These are phyloP conservation scores for Kernera saxatilis DNA, from an alignment of 345 rosid species.

Conservation along the genomic window DNA sequence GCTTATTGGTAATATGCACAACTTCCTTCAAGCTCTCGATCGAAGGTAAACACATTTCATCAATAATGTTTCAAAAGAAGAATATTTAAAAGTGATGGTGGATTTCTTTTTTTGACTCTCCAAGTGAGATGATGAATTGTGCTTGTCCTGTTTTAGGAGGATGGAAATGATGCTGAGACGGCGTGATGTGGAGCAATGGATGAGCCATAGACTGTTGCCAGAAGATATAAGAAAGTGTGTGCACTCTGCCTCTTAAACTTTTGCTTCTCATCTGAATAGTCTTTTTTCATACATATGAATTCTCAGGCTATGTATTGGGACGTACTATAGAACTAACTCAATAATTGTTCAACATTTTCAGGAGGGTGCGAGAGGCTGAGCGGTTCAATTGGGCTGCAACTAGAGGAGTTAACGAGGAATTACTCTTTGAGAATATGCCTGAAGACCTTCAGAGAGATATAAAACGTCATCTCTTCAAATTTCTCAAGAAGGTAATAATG, in stretches of 20 bases:
- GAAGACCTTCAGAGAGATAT: slow-evolving; percentile 88
- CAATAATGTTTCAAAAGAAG: not conserved
- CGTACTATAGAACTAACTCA: not conserved
- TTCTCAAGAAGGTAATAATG: slow-evolving; percentile 60
- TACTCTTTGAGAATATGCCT: slow-evolving; percentile 70
- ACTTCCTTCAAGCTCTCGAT: slow-evolving; percentile 83
- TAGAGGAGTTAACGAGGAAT: slow-evolving; percentile 80
- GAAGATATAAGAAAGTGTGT: slow-evolving; percentile 56
- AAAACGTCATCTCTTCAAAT: slow-evolving; percentile 77
- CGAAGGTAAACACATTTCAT: slow-evolving; percentile 43
- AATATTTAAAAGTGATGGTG: not conserved
- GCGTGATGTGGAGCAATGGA: slow-evolving; percentile 95
- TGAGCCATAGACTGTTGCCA: slow-evolving; percentile 84
- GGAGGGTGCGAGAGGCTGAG: slow-evolving; percentile 81
- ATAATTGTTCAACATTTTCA: slow-evolving; percentile 9
- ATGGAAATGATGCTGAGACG: slow-evolving; percentile 78
- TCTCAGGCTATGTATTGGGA: not conserved
- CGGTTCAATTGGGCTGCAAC: slow-evolving; percentile 82
- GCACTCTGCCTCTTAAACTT: not conserved
- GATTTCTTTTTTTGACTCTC: not conserved
- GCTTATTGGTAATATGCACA: slow-evolving; percentile 94
- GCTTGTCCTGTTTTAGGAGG: slow-evolving; percentile 39
- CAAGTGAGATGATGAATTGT: not conserved
- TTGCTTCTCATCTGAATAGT: not conserved
- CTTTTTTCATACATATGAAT: not conserved